A percentile compares a stretch with the other conserved stretches of the same genome.
phyloP scores from a whole-genome alignment of 2,329 filamentous ascomycete genomes.

The Beauveria sp. region DNA sequence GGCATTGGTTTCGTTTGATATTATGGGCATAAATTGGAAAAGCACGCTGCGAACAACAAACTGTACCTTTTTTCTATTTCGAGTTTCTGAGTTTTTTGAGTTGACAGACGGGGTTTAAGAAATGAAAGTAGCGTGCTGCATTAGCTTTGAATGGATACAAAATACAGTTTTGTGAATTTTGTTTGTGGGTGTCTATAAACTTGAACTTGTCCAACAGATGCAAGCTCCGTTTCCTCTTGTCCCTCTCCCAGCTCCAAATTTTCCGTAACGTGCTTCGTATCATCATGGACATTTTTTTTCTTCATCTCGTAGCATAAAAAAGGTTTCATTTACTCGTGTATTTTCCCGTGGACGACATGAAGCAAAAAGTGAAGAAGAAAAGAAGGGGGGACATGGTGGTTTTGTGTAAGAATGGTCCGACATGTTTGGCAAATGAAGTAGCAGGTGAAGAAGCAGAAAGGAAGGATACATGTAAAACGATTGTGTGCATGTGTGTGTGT shows the following conservation, averaged over 20 bases:
- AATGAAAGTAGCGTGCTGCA: not conserved
- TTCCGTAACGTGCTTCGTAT: not conserved
- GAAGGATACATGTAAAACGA: not conserved
- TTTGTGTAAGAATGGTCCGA: conserved; percentile 6
- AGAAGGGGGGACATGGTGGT: not conserved
- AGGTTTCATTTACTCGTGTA: not conserved
- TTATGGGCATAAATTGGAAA: too few species aligned
- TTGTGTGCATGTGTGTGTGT: too few species aligned
- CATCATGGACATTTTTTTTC: not conserved
- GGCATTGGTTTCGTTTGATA: too few species aligned
- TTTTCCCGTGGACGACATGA: not conserved
- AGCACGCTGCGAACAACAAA: not conserved
- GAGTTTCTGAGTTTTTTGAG: not conserved
- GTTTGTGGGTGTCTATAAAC: not conserved
- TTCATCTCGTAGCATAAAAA: not conserved
- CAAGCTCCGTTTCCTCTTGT: not conserved
- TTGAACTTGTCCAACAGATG: not conserved
- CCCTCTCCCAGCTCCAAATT: not conserved
- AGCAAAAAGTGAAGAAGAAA: not conserved
- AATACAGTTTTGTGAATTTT: not conserved
- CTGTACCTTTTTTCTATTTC: not conserved
- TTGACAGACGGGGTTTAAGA: not conserved
- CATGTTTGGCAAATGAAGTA: not conserved
- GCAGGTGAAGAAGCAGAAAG: not conserved
- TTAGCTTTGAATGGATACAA: not conserved